phyloP scores from a whole-genome alignment of 352 stramenopile species.

The Aphanomyces euteiches region DNA sequence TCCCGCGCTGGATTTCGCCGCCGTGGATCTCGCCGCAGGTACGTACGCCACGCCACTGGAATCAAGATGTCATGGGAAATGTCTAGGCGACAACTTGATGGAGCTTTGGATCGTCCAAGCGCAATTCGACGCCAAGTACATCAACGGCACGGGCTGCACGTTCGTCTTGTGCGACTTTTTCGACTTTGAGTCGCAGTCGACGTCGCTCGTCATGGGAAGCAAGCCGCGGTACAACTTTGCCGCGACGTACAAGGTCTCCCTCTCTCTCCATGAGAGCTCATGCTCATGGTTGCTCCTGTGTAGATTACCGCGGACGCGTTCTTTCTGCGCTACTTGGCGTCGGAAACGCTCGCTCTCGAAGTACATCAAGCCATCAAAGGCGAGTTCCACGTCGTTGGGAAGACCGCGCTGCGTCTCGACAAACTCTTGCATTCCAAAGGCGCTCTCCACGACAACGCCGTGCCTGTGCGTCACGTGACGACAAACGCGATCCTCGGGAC shows the following conservation, averaged over 20 bases:
- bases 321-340: conserved; percentile 88
- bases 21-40: conserved; percentile 16
- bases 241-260: conserved; percentile 74
- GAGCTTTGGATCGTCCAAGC: conserved; percentile 84
- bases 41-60: not conserved
- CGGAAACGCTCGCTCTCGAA: conserved; percentile 82
- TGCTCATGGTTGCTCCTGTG: not conserved
- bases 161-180: conserved; percentile 94
- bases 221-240: conserved; percentile 89
- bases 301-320: conserved; percentile 88
- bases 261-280: not conserved
- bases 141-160: conserved; percentile 73
- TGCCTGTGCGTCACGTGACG: conserved; percentile 38
- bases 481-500: conserved; percentile 51
- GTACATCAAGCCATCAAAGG: conserved; percentile 83
- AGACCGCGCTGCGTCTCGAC: conserved; percentile 58
- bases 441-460: conserved; percentile 55
- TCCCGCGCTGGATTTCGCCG: not conserved
- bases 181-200: conserved; percentile 92
- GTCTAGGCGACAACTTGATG: conserved; percentile 86
- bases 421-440: conserved; percentile 68
- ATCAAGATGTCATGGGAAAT: not conserved
- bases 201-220: conserved; percentile 74
- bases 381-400: conserved; percentile 85
- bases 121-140: conserved; percentile 59